phyloP scores from a whole-genome alignment of 129 eudicot genomes.

The Escallonia rubra region DNA sequence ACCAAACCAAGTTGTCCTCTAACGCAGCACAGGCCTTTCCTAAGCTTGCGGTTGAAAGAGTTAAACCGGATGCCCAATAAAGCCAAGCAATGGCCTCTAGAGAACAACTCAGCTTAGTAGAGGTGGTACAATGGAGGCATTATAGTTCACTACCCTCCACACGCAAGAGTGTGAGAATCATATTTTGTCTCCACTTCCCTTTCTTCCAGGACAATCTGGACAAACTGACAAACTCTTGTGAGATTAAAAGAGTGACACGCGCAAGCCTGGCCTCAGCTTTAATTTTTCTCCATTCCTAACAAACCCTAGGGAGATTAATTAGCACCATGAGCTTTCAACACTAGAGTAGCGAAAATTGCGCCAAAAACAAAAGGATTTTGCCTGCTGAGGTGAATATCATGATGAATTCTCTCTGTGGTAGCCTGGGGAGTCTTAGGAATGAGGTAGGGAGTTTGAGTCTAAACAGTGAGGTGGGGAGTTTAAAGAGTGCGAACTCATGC shows the following conservation, averaged over 20 bases:
- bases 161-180: neutral
- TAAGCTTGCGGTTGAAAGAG: conserved; percentile 4
- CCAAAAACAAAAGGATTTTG: neutral
- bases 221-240: conserved; percentile 7
- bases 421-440: conserved; percentile 28
- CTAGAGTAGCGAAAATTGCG: neutral
- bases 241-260: conserved; percentile 18
- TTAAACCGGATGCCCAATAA: conserved; percentile 13
- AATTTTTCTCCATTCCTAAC: conserved; percentile 8
- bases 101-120: conserved; percentile 17
- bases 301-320: neutral
- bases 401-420: conserved; percentile 27
- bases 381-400: conserved; percentile 18
- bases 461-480: conserved; percentile 31
- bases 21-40: conserved; percentile 21
- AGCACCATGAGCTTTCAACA: neutral
- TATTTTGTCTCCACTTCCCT: conserved; percentile 17
- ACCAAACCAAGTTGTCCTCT: conserved; percentile 1
- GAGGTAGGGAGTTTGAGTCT: neutral
- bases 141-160: too few species aligned
- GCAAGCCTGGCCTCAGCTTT: conserved; percentile 22
- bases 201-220: conserved; percentile 4
- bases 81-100: conserved; percentile 24
- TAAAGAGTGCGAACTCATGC: conserved; percentile 34
- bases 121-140: neutral